Percentiles rank a stretch among this genome's conserved stretches.
These are phyloP conservation scores for Marsdenia floribunda DNA, from an alignment of 257 asterid species.

Conservation along the genomic window DNA sequence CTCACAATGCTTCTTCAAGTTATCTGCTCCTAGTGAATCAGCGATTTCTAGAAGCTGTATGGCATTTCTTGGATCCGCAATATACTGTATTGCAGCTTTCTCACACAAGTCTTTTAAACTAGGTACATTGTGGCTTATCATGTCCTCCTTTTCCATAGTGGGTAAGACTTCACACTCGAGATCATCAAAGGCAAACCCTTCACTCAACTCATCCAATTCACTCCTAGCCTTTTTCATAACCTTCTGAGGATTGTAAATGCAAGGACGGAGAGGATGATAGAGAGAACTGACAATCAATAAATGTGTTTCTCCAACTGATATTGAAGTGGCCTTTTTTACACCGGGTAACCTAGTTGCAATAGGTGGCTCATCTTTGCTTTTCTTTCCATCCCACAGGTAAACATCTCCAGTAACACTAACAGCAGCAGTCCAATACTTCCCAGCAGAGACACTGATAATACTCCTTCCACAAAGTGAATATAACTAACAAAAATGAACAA, in stretches of 20 bases:
- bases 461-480: constrained; percentile 64
- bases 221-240: constrained; percentile 25
- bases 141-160: constrained; percentile 32
- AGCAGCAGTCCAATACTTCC: constrained; percentile 95
- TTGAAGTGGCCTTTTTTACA: constrained; percentile 83
- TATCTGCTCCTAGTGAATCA: constrained; percentile 78
- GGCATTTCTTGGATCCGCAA: constrained; percentile 89
- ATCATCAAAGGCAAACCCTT: constrained; percentile 66
- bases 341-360: constrained; percentile 70
- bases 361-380: constrained; percentile 53
- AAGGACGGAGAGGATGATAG: constrained; percentile 66
- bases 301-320: constrained; percentile 97
- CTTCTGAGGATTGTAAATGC: constrained; percentile 26
- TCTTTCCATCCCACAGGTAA: constrained; percentile 88
- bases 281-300: constrained; percentile 66
- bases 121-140: constrained; percentile 35
- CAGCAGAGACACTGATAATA: constrained; percentile 68
- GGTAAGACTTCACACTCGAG: constrained; percentile 38
- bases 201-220: constrained; percentile 52
- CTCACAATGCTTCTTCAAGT: constrained; percentile 73
- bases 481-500: constrained; percentile 37
- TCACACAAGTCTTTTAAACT: constrained; percentile 86
- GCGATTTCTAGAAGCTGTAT: constrained; percentile 85
- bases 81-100: constrained; percentile 68
- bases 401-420: constrained; percentile 82